Conservation (phyloP, 2,329 filamentous ascomycete genomes). For the Nemania abortiva region DNA sequence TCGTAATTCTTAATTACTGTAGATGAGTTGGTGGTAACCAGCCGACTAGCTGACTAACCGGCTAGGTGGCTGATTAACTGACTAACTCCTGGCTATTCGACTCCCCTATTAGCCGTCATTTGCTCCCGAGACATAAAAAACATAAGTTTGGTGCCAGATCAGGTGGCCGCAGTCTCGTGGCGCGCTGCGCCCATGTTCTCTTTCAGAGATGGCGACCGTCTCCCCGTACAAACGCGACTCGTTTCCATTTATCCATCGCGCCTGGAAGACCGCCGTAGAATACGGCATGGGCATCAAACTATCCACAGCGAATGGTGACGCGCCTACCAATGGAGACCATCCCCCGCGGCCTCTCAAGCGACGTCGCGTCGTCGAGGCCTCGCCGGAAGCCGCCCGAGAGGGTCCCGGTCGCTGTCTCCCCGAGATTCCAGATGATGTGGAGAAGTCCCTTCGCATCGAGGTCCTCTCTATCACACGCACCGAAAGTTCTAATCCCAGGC, state of each 20-base stretch:
- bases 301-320: slow-evolving; percentile 55
- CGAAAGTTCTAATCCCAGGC: slow-evolving; percentile 57
- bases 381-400: slow-evolving; percentile 50
- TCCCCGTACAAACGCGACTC: slow-evolving; percentile 60
- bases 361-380: slow-evolving; percentile 60
- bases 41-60: not conserved
- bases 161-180: slow-evolving; percentile 47
- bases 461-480: slow-evolving; percentile 66
- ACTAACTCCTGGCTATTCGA: not conserved
- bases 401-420: slow-evolving; percentile 44
- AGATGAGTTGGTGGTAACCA: slow-evolving; percentile 38
- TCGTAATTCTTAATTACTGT: slow-evolving; percentile 45
- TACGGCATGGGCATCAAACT: slow-evolving; percentile 61
- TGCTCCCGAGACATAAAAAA: slow-evolving; percentile 19
- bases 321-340: slow-evolving; percentile 54
- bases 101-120: not conserved
- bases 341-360: slow-evolving; percentile 61
- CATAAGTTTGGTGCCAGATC: slow-evolving; percentile 34
- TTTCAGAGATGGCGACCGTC: slow-evolving; percentile 62
- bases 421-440: slow-evolving; percentile 47
- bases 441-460: slow-evolving; percentile 64
- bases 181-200: slow-evolving; percentile 52
- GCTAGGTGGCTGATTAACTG: not conserved
- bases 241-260: slow-evolving; percentile 67
- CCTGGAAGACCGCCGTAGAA: slow-evolving; percentile 63